Conservation (phyloP, 139 green algal species). For the Picochlorum sp. region DNA sequence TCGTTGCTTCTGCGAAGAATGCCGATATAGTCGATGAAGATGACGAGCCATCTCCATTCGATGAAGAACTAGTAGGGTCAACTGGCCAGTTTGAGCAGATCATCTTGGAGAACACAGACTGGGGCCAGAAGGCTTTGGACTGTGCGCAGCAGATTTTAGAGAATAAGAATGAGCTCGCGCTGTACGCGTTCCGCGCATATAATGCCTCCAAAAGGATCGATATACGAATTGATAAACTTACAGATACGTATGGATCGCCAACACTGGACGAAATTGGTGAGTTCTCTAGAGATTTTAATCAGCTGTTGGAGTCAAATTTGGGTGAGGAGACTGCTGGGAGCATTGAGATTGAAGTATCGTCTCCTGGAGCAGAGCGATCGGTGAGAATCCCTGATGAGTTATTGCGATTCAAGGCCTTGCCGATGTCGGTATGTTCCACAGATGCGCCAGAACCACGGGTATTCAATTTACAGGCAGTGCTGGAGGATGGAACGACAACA, state of each 20-base stretch:
- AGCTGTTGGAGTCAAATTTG: conserved; percentile 29
- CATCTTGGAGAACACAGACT: not conserved
- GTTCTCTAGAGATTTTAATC: conserved; percentile 34
- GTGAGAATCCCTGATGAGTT: conserved; percentile 48
- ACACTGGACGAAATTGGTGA: conserved; percentile 51
- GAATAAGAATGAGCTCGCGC: not conserved
- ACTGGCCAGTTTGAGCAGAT: too few relatives aligned
- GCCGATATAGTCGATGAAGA: too few relatives aligned
- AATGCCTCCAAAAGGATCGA: conserved; percentile 25
- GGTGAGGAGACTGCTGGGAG: conserved; percentile 40
- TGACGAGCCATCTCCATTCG: too few relatives aligned
- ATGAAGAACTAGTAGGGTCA: too few relatives aligned
- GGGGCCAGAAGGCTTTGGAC: conserved; percentile 21
- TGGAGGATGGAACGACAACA: conserved; percentile 26
- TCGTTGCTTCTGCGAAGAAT: too few relatives aligned
- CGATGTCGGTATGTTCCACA: conserved; percentile 42
- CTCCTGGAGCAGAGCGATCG: conserved; percentile 49
- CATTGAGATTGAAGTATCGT: conserved; percentile 62
- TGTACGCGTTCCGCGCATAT: conserved; percentile 29
- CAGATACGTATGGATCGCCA: conserved; percentile 53
- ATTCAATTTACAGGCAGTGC: conserved; percentile 1
- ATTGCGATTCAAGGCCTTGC: conserved; percentile 39
- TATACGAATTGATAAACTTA: conserved; percentile 56
- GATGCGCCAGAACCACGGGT: not conserved
- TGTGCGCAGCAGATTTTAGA: conserved; percentile 16